phyloP scores from a whole-genome alignment of 305 asterid species.

The Fraxinus paxiana region DNA sequence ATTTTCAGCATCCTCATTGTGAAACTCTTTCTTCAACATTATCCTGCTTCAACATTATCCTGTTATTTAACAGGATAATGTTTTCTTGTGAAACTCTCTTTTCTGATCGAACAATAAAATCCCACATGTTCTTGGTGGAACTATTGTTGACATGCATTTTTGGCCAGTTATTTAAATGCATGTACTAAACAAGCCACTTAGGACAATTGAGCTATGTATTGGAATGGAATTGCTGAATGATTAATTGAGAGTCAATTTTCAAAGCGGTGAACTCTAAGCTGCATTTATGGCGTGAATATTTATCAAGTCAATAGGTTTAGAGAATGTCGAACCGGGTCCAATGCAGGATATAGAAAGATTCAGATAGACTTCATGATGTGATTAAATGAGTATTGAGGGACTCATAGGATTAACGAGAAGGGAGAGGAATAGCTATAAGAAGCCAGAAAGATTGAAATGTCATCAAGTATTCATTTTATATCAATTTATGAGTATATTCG shows the following conservation, averaged over 20 bases:
- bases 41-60: background rate
- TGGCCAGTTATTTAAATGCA: background rate
- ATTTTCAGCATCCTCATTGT: conserved; percentile 41
- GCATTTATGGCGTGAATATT: background rate
- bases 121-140: background rate
- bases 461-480: background rate
- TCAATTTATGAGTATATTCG: background rate
- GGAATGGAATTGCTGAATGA: background rate
- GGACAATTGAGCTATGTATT: background rate
- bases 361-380: background rate
- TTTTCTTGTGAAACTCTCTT: background rate
- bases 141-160: background rate
- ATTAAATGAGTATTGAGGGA: background rate
- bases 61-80: background rate
- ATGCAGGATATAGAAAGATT: background rate
- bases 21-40: conserved; percentile 7
- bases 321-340: background rate
- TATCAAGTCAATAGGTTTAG: background rate
- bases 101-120: background rate
- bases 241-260: background rate
- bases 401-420: background rate
- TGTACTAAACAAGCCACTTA: background rate
- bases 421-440: background rate
- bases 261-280: background rate
- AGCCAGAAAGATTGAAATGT: background rate